Evolutionary conservation across 805 yeast genomes (phyloP).

Genomic region (Saccharomycopsis lassenensis): DNA sequence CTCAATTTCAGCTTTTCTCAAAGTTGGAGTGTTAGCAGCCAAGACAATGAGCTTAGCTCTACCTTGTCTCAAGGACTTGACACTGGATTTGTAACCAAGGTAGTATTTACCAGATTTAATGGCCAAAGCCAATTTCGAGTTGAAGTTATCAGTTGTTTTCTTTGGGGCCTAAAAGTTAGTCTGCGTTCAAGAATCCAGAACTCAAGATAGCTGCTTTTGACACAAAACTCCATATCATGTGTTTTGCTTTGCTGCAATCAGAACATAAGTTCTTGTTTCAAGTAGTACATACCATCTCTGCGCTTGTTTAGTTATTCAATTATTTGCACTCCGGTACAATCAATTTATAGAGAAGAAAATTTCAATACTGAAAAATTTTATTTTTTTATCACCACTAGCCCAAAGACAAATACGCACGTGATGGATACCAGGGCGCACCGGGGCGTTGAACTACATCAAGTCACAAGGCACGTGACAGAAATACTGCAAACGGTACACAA

Average conservation of each 20-base stretch:
- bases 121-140: constrained; percentile 95
- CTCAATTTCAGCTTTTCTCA: constrained; percentile 99
- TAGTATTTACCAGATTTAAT: constrained; percentile 99
- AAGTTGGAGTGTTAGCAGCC: constrained; percentile 99
- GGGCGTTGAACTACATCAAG: no score
- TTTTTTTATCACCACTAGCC: not conserved
- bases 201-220: not conserved
- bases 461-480: no score
- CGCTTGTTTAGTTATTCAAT: constrained; percentile 37
- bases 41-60: constrained; percentile 97
- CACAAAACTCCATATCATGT: not conserved
- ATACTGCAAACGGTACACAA: no score
- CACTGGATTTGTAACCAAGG: constrained; percentile 98
- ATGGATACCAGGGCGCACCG: no score
- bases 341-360: not conserved
- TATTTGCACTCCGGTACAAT: constrained; percentile 95
- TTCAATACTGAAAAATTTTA: not conserved
- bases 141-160: constrained; percentile 87
- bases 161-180: constrained; percentile 84
- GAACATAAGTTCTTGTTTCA: not conserved
- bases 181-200: constrained; percentile 13
- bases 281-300: constrained; percentile 94
- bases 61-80: constrained; percentile 97
- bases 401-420: no score
- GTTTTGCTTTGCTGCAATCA: not conserved